Evolutionary conservation across 2,329 filamentous ascomycete genomes (phyloP).

Genomic region (Alternaria viburni): DNA sequence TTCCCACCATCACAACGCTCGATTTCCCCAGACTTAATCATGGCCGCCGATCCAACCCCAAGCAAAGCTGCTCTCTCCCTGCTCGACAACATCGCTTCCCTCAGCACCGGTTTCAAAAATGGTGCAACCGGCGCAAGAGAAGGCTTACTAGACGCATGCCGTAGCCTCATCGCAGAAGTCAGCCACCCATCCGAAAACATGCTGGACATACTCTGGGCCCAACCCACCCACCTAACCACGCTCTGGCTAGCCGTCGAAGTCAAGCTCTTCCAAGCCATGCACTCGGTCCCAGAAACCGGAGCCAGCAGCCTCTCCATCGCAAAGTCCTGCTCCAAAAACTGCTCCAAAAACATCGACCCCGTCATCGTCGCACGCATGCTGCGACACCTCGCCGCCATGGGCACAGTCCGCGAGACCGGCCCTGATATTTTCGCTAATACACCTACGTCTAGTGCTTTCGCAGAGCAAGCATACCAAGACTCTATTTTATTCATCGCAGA

Average conservation of each 20-base stretch:
- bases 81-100: constrained; percentile 24
- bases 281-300: constrained; percentile 11
- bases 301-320: constrained; percentile 21
- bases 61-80: constrained; percentile 20
- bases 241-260: constrained; percentile 30
- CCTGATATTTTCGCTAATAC: constrained; percentile 27
- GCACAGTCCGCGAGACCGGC: constrained; percentile 25
- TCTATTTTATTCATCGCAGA: constrained; percentile 29
- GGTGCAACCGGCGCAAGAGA: constrained; percentile 23
- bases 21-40: neutral
- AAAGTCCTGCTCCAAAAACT: constrained; percentile 13
- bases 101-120: constrained; percentile 25
- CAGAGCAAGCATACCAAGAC: constrained; percentile 27
- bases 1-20: neutral
- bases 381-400: constrained; percentile 36
- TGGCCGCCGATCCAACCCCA: neutral
- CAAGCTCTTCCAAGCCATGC: constrained; percentile 31
- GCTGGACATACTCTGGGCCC: constrained; percentile 29
- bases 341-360: constrained; percentile 19
- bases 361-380: constrained; percentile 36
- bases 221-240: constrained; percentile 26
- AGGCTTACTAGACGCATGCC: constrained; percentile 24
- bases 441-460: constrained; percentile 20
- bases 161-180: constrained; percentile 31
- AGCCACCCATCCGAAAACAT: constrained; percentile 33